Evolutionary conservation across 2,329 filamentous ascomycete species (phyloP).

Genomic region (Dichotomopilus funicola): DNA sequence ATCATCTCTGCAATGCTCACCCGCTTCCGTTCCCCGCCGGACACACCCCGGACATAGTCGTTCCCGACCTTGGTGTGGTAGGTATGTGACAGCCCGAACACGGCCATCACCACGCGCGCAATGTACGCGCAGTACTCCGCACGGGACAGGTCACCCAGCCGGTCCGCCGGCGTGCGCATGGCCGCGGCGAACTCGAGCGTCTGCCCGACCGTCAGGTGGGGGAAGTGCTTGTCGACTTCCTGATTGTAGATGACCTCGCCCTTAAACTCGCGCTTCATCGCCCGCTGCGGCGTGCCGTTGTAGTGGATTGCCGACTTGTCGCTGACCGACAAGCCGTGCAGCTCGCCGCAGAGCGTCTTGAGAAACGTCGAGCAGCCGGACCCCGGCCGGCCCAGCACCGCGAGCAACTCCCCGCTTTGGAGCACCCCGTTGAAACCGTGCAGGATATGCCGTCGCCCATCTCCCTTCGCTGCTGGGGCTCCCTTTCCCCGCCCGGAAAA

Average conservation of each 20-base stretch:
- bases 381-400: constrained; percentile 61
- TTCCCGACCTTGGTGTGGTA: constrained; percentile 69
- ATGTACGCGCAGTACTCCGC: constrained; percentile 56
- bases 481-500: constrained; percentile 31
- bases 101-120: constrained; percentile 59
- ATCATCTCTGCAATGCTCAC: constrained; percentile 66
- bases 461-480: too few relatives aligned
- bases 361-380: constrained; percentile 60
- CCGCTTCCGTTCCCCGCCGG: constrained; percentile 68
- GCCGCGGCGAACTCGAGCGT: constrained; percentile 68
- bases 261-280: constrained; percentile 54
- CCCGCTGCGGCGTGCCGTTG: constrained; percentile 49
- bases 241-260: constrained; percentile 69
- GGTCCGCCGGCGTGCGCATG: constrained; percentile 59
- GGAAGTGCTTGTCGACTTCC: constrained; percentile 69
- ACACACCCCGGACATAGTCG: constrained; percentile 65
- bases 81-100: constrained; percentile 67
- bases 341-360: constrained; percentile 55
- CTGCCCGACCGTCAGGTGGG: constrained; percentile 68
- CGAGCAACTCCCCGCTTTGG: constrained; percentile 58
- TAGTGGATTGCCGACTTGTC: constrained; percentile 51
- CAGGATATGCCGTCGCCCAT: constrained; percentile 44
- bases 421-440: constrained; percentile 58
- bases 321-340: constrained; percentile 50
- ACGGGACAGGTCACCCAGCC: constrained; percentile 56